Conservation (phyloP, 2,329 filamentous ascomycete genomes). For the Thyridium curvatum region DNA sequence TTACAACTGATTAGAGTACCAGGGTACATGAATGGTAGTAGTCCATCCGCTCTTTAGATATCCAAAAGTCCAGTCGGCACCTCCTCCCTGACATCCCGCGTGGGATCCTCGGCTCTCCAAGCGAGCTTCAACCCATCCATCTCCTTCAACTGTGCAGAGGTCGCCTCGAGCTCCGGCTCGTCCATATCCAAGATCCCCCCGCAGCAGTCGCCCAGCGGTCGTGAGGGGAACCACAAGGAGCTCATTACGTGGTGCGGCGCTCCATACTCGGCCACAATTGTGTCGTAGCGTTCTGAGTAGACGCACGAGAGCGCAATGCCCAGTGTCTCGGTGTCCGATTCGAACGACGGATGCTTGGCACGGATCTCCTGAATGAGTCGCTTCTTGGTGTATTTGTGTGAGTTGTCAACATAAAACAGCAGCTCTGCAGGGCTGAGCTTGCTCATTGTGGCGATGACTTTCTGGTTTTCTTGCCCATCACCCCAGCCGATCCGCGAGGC, state of each 20-base stretch:
- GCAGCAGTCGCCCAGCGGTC: conserved; percentile 5
- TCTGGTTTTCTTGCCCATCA: conserved; percentile 14
- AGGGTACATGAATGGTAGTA: too few relatives aligned
- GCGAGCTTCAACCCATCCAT: conserved; percentile 22
- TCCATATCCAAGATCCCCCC: conserved; percentile 36
- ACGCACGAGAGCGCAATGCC: conserved; percentile 11
- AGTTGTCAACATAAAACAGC: conserved; percentile 40
- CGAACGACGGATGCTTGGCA: conserved; percentile 32
- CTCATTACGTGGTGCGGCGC: too few relatives aligned
- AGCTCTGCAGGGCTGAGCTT: conserved; percentile 45
- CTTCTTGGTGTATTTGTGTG: conserved; percentile 36
- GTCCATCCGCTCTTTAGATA: too few relatives aligned
- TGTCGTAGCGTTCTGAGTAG: conserved; percentile 10
- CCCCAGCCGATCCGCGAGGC: conserved; percentile 21
- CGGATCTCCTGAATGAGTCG: conserved; percentile 36
- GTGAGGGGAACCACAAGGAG: conserved; percentile 7
- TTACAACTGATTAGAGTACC: too few relatives aligned
- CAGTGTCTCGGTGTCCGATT: conserved; percentile 38
- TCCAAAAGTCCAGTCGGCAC: conserved; percentile 9
- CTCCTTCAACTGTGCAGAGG: conserved; percentile 12
- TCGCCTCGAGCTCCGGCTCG: conserved; percentile 24
- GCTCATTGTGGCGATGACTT: conserved; percentile 28
- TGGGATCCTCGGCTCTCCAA: conserved; percentile 27
- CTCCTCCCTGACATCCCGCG: conserved; percentile 16
- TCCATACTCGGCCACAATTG: too few relatives aligned